phyloP scores from a whole-genome alignment of 2,329 filamentous ascomycete species.

The Neopestalotiopsis clavispora region DNA sequence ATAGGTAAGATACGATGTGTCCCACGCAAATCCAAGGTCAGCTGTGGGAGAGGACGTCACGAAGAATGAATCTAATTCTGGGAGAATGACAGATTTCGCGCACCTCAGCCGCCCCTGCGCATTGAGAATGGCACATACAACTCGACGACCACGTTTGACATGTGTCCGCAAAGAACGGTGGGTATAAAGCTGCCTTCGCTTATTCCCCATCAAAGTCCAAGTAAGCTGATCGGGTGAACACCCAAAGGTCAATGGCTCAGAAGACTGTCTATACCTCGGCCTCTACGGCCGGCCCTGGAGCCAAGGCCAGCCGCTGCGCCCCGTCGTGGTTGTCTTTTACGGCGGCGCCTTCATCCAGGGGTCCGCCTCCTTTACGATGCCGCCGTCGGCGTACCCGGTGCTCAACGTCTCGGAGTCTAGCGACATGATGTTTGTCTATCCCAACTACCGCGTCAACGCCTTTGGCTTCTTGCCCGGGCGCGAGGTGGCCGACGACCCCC shows the following conservation, averaged over 20 bases:
- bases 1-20: slow-evolving; percentile 33
- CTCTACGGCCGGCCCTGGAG: slow-evolving; percentile 64
- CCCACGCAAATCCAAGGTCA: no score
- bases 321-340: slow-evolving; percentile 65
- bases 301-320: slow-evolving; percentile 46
- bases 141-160: slow-evolving; percentile 58
- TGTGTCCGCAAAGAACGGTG: slow-evolving; percentile 62
- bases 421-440: slow-evolving; percentile 50
- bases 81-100: slow-evolving; percentile 54
- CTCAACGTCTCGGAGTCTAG: slow-evolving; percentile 57
- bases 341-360: slow-evolving; percentile 67
- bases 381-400: slow-evolving; percentile 61
- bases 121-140: slow-evolving; percentile 57
- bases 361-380: slow-evolving; percentile 57
- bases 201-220: background rate
- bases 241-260: slow-evolving; percentile 51
- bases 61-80: background rate
- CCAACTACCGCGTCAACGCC: slow-evolving; percentile 62
- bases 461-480: slow-evolving; percentile 59
- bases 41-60: background rate
- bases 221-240: background rate
- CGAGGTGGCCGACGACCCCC: slow-evolving; percentile 47
- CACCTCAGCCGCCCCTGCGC: slow-evolving; percentile 58
- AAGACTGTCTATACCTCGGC: slow-evolving; percentile 67
- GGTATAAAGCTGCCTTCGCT: background rate